Base-by-base conservation (phyloP, 495 filamentous ascomycete species). In the Letharia columbiana region DNA sequence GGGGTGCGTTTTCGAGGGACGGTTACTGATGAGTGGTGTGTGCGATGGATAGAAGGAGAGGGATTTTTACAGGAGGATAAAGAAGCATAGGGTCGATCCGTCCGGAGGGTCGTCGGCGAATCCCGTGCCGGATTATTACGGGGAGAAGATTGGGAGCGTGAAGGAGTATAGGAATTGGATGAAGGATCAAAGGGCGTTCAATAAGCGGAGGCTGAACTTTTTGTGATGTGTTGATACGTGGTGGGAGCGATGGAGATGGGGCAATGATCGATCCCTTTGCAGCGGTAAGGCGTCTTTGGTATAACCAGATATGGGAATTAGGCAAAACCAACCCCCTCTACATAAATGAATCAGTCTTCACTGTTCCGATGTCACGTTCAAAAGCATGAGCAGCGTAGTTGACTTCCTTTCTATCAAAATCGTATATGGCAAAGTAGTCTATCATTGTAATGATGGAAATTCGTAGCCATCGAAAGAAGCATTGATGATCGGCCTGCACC, bases 171-270 rank as follows among this genome's bases (percentile, higher is more conserved):
- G 95, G 70, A 87, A 89, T 75, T 98, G 94, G 94, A 77, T 98
- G 73, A 96, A 93, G 81, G 94, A 98, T 75, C 95, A 98, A 81
- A 77, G 92, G 59, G 91, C 92, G n/a, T 98, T 94, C 76, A 96
- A 96, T 78, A 86, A 87, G 78, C 97, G 96, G 83, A 87, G 89
- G 72, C 83, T 84, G 60, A 86, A 78, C 68, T 90, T 84, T 69
- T 80, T 84, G 54, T 70, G 31, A 56, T 54, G 23, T 3, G 15
- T 49, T 23, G 23, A 61, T 54, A 37, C 7, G n/a, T 54, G 49
- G 13, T 28, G 13, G 42, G 18, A 44, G 40, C 20, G 66, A 15
- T n/a, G 47, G 9, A 49, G 18, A 42, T 37, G 39, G 23, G n/a
- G n/a, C 17, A 4, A 15, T 23, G 12, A 33, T 44, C 23, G 18